Conservation (phyloP, 2,329 filamentous ascomycete genomes). For the Exophiala spinifera region DNA sequence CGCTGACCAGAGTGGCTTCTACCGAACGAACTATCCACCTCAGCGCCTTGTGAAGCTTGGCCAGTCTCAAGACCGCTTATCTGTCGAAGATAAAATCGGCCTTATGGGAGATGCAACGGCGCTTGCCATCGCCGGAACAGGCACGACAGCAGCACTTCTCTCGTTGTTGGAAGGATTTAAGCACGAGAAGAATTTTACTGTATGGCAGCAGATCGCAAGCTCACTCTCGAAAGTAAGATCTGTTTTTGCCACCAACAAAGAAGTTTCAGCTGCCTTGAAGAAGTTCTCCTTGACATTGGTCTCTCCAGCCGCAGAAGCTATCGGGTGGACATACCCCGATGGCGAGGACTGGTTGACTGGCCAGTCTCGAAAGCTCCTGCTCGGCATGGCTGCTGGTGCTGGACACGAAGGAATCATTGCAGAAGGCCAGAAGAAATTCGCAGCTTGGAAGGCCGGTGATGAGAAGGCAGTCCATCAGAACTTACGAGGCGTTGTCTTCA, state of each 20-base stretch:
- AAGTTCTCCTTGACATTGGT: conserved; percentile 75
- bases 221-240: conserved; percentile 74
- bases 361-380: conserved; percentile 77
- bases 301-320: conserved; percentile 67
- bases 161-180: conserved; percentile 82
- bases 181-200: conserved; percentile 77
- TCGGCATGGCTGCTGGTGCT: conserved; percentile 69
- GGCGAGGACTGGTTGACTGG: conserved; percentile 78
- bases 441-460: conserved; percentile 70
- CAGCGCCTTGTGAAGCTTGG: conserved; percentile 76
- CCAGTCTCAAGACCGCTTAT: conserved; percentile 70
- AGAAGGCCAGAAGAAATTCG: conserved; percentile 76
- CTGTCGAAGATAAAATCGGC: conserved; percentile 85
- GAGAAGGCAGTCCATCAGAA: conserved; percentile 72
- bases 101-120: conserved; percentile 87
- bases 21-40: conserved; percentile 90
- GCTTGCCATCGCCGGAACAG: conserved; percentile 81
- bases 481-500: conserved; percentile 76
- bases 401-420: conserved; percentile 69
- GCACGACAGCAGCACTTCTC: conserved; percentile 75
- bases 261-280: conserved; percentile 69
- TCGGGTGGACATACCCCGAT: conserved; percentile 81
- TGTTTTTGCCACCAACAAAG: conserved; percentile 76
- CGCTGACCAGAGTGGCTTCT: conserved; percentile 82
- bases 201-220: conserved; percentile 81